Conservation (phyloP, 2,329 filamentous ascomycete genomes). For the Cordyceps militaris region DNA sequence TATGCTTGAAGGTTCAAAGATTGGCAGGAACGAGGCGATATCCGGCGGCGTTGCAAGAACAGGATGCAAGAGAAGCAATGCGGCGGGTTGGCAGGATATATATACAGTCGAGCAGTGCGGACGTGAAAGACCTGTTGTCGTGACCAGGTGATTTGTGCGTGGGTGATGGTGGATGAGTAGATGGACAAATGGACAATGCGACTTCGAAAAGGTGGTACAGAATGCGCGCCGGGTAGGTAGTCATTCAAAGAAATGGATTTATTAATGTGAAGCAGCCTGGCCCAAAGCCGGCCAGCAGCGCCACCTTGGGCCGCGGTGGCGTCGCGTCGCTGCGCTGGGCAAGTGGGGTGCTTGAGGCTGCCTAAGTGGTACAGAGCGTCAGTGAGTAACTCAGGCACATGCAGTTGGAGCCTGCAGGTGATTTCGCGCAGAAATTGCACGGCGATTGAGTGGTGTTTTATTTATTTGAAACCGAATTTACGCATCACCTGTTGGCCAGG, state of each 20-base stretch:
- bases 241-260: neutral
- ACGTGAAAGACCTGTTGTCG: neutral
- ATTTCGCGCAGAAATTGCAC: neutral
- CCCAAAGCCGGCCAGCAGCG: neutral
- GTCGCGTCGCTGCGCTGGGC: neutral
- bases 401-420: neutral
- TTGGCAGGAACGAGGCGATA: neutral
- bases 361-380: neutral
- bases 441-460: neutral
- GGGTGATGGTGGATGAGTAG: neutral
- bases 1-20: neutral
- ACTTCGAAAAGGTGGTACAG: neutral
- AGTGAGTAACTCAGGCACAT: neutral
- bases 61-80: neutral
- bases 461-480: no score
- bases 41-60: neutral
- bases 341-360: neutral
- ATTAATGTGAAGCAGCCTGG: neutral
- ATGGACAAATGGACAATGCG: neutral
- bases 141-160: neutral
- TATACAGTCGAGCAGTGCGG: neutral
- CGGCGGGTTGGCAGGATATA: neutral
- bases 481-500: no score
- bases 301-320: slow-evolving; percentile 5
- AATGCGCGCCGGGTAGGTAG: neutral